phyloP scores from a whole-genome alignment of 2,329 filamentous ascomycete genomes.

The Aspergillus candidus region DNA sequence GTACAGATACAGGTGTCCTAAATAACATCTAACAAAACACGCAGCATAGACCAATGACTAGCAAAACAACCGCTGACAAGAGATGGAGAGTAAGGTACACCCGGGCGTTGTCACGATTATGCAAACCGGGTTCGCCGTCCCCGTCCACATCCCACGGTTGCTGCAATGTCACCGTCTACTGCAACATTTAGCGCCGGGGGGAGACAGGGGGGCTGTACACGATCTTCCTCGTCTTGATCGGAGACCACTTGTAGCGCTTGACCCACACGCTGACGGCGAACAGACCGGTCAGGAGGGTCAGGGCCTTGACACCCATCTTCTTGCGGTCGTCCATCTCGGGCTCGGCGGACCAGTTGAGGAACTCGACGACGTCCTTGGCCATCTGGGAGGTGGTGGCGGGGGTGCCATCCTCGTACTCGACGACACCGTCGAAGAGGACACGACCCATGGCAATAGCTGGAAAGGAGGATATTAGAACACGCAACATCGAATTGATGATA shows the following conservation, averaged over 20 bases:
- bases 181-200: slow-evolving; percentile 27
- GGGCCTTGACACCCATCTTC: slow-evolving; percentile 98
- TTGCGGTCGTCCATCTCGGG: slow-evolving; percentile 99
- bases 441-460: slow-evolving; percentile 88
- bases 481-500: not conserved
- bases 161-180: slow-evolving; percentile 24
- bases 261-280: slow-evolving; percentile 91
- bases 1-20: slow-evolving; percentile 39
- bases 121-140: slow-evolving; percentile 17
- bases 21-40: slow-evolving; percentile 36
- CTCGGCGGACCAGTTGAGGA: slow-evolving; percentile 98
- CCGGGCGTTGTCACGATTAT: slow-evolving; percentile 21
- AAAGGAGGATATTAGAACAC: slow-evolving; percentile 10
- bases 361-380: slow-evolving; percentile 98
- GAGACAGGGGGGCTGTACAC: slow-evolving; percentile 68
- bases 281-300: slow-evolving; percentile 71
- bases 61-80: slow-evolving; percentile 24
- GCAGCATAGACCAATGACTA: slow-evolving; percentile 25
- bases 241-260: slow-evolving; percentile 99
- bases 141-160: slow-evolving; percentile 22
- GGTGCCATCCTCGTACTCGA: slow-evolving; percentile 96
- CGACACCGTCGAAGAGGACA: slow-evolving; percentile 93
- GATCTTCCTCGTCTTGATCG: slow-evolving; percentile 92
- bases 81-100: slow-evolving; percentile 19
- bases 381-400: slow-evolving; percentile 95